Base-by-base conservation (phyloP, 2,329 filamentous ascomycete genomes). In the Hortaea werneckii region DNA sequence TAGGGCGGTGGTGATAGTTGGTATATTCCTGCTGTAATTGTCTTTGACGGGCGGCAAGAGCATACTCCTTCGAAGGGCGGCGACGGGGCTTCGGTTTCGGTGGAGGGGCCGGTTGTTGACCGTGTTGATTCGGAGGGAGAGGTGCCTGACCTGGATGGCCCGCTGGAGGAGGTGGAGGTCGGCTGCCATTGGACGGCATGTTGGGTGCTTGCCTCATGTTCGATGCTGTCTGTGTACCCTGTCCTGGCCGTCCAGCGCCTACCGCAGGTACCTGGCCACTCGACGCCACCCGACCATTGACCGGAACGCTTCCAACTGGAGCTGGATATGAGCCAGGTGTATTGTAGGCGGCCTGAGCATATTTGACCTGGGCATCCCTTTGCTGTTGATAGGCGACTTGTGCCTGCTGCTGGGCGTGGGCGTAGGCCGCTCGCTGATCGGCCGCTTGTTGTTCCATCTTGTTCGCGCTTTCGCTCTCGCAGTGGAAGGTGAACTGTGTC, bases 401-500 rank as follows among this genome's bases (percentile, higher is more conserved):
- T 28, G 35, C 35, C 30, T 44, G 43, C 4, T 26, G 37, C 29
- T 28, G 11, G 30, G n/a, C 28, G 32, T 35, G 26, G 29, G 38
- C 38, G 29, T 42, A 46, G 6, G 40, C 37, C 11, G 53, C 50
- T 41, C 51, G 51, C 13, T 52, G 40, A 26, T 52, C 50, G 37
- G 54, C 47, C 8, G 45, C 46, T 40, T 61, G 58, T 44, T 59
- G 57, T 42, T 62, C 59, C 63, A 87, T 78, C 46, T 83, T 80
- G 48, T 83, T 87, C 1, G 86, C 82, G 34, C 88, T 87, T 61
- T 92, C 87, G 1, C 89, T 90, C 58, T 94, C 86, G 66, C 88
- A 95, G 9, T 87, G 94, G 62, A 98, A 98, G 7, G 92, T 98
- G 64, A 98, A 98, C 57, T 95, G 87, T 0, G 85, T 84, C 46